phyloP scores from a whole-genome alignment of 2,329 filamentous ascomycete species.

The Eutypa lata region DNA sequence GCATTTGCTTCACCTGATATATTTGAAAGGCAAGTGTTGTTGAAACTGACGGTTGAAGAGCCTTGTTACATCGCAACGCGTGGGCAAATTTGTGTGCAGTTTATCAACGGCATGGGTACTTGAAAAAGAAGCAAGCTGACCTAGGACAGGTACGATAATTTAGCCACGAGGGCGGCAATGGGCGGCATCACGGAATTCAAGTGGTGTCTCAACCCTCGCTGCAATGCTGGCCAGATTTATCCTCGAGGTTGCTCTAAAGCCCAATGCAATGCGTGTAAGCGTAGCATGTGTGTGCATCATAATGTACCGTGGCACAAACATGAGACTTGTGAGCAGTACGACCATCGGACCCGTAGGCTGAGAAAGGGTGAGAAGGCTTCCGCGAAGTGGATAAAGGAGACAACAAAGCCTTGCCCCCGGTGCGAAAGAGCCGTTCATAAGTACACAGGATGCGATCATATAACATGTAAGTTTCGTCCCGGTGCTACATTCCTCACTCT shows the following conservation, averaged over 20 bases:
- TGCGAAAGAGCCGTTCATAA: constrained; percentile 35
- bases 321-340: constrained; percentile 35
- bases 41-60: too few relatives aligned
- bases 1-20: constrained; percentile 21
- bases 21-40: constrained; percentile 20
- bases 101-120: neutral
- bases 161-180: constrained; percentile 30
- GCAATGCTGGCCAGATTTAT: constrained; percentile 36
- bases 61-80: neutral
- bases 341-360: constrained; percentile 26
- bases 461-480: constrained; percentile 32
- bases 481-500: neutral
- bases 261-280: constrained; percentile 30
- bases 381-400: constrained; percentile 28
- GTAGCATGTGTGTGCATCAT: constrained; percentile 31
- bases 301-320: constrained; percentile 34
- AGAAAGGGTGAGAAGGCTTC: constrained; percentile 31
- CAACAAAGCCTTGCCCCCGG: constrained; percentile 32
- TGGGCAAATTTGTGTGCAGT: too few relatives aligned
- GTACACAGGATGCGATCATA: constrained; percentile 36
- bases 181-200: constrained; percentile 28
- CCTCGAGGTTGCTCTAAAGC: constrained; percentile 26
- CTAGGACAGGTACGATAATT: constrained; percentile 28
- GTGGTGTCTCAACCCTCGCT: constrained; percentile 35
- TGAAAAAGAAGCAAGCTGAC: neutral